Percentiles rank a stretch among this genome's conserved stretches.
Evolutionary conservation across 306 rosid species (phyloP).

Genomic region (Calophaca sinica): DNA sequence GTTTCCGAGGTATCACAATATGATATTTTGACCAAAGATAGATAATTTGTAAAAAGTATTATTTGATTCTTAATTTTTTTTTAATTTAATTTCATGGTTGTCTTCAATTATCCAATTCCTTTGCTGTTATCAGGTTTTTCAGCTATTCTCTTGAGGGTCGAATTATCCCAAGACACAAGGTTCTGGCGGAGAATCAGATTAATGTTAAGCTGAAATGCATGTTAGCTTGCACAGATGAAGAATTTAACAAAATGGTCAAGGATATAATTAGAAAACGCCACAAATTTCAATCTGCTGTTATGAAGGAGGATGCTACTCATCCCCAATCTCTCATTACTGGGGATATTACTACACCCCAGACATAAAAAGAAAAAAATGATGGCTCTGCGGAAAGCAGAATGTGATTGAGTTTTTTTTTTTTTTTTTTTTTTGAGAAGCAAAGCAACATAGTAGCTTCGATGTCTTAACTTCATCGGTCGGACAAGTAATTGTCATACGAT

Average conservation of each 20-base stretch:
- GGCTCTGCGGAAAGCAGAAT: constrained; percentile 22
- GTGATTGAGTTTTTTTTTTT: constrained; percentile 4
- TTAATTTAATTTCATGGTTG: constrained; percentile 2
- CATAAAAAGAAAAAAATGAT: neutral
- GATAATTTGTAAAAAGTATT: constrained; percentile 19
- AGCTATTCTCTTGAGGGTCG: constrained; percentile 92
- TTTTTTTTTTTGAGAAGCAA: neutral
- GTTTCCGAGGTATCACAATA: constrained; percentile 78
- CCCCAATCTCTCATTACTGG: constrained; percentile 35
- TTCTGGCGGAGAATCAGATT: constrained; percentile 75
- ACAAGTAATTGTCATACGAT: constrained; percentile 33
- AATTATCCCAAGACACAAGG: constrained; percentile 87
- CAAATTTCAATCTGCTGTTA: constrained; percentile 59
- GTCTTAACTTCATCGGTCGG: constrained; percentile 2
- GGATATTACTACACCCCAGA: constrained; percentile 28
- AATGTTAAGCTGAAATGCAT: constrained; percentile 81
- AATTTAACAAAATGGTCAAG: constrained; percentile 73
- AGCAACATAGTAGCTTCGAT: constrained; percentile 18
- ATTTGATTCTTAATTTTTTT: neutral
- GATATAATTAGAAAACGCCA: constrained; percentile 58
- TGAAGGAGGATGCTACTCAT: constrained; percentile 38
- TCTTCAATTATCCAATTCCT: constrained; percentile 17
- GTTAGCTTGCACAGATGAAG: constrained; percentile 79
- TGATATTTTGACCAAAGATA: constrained; percentile 21
- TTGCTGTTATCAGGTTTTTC: constrained; percentile 66